Conservation (phyloP, 148 eudicot species). For the Chenopodium formosanum region DNA sequence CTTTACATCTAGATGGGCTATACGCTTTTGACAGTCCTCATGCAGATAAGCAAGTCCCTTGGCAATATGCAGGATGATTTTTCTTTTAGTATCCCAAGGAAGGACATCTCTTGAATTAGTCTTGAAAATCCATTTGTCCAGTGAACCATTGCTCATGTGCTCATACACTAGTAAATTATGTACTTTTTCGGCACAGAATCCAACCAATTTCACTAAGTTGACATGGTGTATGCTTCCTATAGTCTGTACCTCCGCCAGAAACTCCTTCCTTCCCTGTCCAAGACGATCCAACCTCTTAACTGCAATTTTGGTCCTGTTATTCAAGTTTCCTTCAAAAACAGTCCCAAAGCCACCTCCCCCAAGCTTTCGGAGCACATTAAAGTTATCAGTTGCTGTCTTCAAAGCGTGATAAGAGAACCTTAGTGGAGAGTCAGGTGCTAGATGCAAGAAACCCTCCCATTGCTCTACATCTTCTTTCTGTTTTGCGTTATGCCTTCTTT, state of each 20-base stretch:
- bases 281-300: constrained; percentile 18
- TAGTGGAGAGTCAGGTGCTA: not conserved
- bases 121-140: constrained; percentile 20
- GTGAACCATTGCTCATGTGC: constrained; percentile 23
- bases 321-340: constrained; percentile 14
- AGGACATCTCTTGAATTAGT: not conserved
- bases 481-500: constrained; percentile 29
- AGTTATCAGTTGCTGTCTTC: constrained; percentile 10
- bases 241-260: constrained; percentile 15
- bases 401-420: constrained; percentile 11
- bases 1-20: constrained; percentile 22
- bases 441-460: not conserved
- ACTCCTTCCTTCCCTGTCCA: constrained; percentile 22
- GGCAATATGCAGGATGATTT: constrained; percentile 19
- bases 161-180: constrained; percentile 22
- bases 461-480: constrained; percentile 35
- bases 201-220: constrained; percentile 20
- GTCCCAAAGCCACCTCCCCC: constrained; percentile 21
- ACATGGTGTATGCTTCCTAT: constrained; percentile 18
- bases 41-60: constrained; percentile 22
- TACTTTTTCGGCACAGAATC: constrained; percentile 14
- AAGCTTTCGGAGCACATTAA: not conserved
- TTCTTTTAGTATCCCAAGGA: constrained; percentile 8
- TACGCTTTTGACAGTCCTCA: constrained; percentile 18
- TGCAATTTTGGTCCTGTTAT: constrained; percentile 5